Base-by-base conservation (phyloP, 192 early-diverging fungal species). In the Rhizoclosmatium globosum region DNA sequence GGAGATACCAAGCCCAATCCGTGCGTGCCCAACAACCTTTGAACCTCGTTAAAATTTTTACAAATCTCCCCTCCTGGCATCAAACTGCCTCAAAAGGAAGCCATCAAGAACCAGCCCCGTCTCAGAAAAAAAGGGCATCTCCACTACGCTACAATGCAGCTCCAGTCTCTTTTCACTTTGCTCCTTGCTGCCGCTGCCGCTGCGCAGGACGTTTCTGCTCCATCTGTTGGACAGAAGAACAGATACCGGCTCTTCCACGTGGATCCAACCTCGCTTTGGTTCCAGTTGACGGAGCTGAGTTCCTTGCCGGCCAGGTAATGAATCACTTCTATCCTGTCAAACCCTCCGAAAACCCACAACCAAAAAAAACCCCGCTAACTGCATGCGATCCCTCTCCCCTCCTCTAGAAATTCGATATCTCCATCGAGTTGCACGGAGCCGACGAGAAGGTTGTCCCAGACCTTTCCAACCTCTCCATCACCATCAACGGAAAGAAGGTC, bases 391-490 rank as follows among this genome's bases (percentile, higher is more conserved):
- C 31, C 31, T 31, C 31, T 31, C 31, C 31, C 31, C 31, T 31
- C 0, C 15, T n/a, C 13, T 39, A 68, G 67, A 73, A 81, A 74
- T 92, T 92, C 73, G 91, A 92, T 74, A 82, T 92, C 50, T 85
- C 89, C 48, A 84, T 92, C 61, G 91, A 92, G 78, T 67, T 92
- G 4, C 89, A 92, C 75, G 86, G 88, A 64, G 69, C 81, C 64
- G 41, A 39, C 17, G 56, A 74, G 41, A 74, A 77, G 47, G 79
- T 19, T 31, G 31, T 31, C 47, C 79, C 82, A 4, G 80, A 82
- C 61, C 69, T 82, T 77, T 79, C 85, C 43, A 45, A 76, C 31
- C 81, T 85, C 73, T 68, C 73, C 58, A 83, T 86, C 81, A 92
- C 86, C 23, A 85, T 78, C 53, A 88, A 77, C 74, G 85, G 67